These are phyloP conservation scores for Hypholoma fasciculare DNA, from an alignment of 768 basidiomycete species.

Conservation along the genomic window DNA sequence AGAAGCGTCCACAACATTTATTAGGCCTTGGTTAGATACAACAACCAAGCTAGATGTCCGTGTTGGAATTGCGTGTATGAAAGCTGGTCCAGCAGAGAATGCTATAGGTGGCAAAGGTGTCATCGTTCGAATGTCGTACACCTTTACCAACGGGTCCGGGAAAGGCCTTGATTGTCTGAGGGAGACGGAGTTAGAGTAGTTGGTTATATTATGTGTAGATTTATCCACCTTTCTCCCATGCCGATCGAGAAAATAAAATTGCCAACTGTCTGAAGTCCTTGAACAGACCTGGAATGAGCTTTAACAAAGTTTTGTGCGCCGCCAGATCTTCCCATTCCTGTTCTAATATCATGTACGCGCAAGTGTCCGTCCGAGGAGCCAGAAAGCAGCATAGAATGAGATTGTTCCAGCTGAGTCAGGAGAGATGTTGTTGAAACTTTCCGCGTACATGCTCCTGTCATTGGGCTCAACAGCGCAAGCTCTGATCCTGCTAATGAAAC, in stretches of 20 bases:
- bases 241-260: conserved; percentile 88
- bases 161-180: conserved; percentile 82
- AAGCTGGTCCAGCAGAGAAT: conserved; percentile 85
- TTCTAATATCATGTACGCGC: conserved; percentile 71
- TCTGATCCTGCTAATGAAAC: conserved; percentile 61
- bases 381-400: conserved; percentile 62
- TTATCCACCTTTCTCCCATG: conserved; percentile 71
- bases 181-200: neutral
- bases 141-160: conserved; percentile 90
- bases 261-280: conserved; percentile 77
- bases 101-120: conserved; percentile 81
- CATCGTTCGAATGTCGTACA: conserved; percentile 88
- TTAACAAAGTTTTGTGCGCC: conserved; percentile 57
- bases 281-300: conserved; percentile 82
- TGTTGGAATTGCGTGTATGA: conserved; percentile 78
- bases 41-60: conserved; percentile 73
- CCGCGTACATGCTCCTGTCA: conserved; percentile 66
- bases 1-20: conserved; percentile 82
- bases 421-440: conserved; percentile 56
- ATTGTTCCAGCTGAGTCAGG: conserved; percentile 65
- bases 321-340: conserved; percentile 48
- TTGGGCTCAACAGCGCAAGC: conserved; percentile 69
- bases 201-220: neutral
- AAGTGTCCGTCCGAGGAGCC: conserved; percentile 76
- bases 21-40: conserved; percentile 77